Evolutionary conservation across 495 filamentous ascomycete species (phyloP), one percentile per base, ranked within the genome.

Genomic region (Neurospora tetraspora): DNA sequence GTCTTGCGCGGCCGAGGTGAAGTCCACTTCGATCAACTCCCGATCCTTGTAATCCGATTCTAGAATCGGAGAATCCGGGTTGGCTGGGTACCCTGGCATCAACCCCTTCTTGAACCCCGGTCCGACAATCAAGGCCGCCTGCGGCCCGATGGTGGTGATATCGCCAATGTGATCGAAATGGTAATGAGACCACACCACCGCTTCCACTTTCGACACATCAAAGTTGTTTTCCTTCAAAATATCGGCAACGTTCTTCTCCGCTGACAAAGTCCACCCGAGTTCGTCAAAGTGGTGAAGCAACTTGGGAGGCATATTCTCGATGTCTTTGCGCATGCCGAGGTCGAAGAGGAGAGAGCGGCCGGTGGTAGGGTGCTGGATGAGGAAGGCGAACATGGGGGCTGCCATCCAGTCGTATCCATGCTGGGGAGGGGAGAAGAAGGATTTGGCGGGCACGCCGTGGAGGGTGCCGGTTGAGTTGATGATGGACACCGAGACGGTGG

Each of bases 141-240:
- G 81, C 0, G 83, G 39, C 1, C 82, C 85, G 73, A 91, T 90
- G 2, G 74, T 82, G 0, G 81, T 80, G 4, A 85, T 82, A 70
- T 91, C 84, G 12, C 89, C 90, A 10, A 81, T 82, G 76, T 91
- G 90, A 74, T 91, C 89, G 73, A 87, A 87, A 76, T 92, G 90
- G 70, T 79, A 78, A 73, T 90, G 88, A 38, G 85, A 87, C 85
- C 86, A 89, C 65, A 91, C 82, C 40, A 91, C 82, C 14, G 81
- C 86, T n/a, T 89, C 85, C 65, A 92, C 86, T 31, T 77, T 77
- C 12, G 75, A 76, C 0, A 81, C 76, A 31, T 86, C 78, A 11
- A 88, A 75, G 8, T 83, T 85, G 65, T 84, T 73, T 16, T 84
- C 83, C 6, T 82, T 71, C 1, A 90, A 75, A 42, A 88, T 84